Evolutionary conservation across 305 asterid genomes (phyloP).

Genomic region (Plantago lanceolata): DNA sequence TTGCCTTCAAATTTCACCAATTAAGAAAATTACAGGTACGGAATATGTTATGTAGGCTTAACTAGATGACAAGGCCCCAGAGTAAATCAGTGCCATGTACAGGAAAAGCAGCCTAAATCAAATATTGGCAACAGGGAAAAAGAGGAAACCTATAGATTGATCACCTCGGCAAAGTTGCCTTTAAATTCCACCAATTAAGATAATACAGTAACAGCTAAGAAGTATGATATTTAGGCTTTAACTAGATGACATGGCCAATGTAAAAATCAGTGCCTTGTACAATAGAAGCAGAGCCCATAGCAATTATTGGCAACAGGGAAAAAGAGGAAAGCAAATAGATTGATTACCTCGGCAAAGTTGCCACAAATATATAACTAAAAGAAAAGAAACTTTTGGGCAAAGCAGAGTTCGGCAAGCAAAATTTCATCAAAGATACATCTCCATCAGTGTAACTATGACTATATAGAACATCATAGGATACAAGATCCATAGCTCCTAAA

Average conservation of each 20-base stretch:
- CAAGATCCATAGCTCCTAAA: slow-evolving; percentile 40
- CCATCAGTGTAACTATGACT: slow-evolving; percentile 81
- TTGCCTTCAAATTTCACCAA: slow-evolving; percentile 18
- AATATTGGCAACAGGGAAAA: slow-evolving; percentile 30
- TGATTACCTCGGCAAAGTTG: slow-evolving; percentile 35
- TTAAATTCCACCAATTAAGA: not conserved
- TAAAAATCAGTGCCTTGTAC: slow-evolving; percentile 3
- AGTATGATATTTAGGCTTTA: slow-evolving; percentile 16
- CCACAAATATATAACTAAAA: not conserved
- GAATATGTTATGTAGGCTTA: not conserved
- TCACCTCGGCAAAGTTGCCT: slow-evolving; percentile 55
- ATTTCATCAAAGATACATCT: slow-evolving; percentile 18
- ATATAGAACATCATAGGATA: slow-evolving; percentile 39
- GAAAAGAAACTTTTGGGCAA: not conserved
- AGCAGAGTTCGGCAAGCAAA: slow-evolving; percentile 1
- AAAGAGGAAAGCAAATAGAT: slow-evolving; percentile 25
- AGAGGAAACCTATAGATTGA: slow-evolving; percentile 31
- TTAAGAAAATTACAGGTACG: not conserved
- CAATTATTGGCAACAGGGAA: slow-evolving; percentile 34
- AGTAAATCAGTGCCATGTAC: not conserved
- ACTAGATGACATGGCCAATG: slow-evolving; percentile 2
- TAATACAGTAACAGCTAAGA: too few relatives aligned
- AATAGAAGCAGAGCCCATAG: slow-evolving; percentile 17
- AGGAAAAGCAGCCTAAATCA: not conserved
- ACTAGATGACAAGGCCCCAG: not conserved